Base-by-base conservation (phyloP, 2,329 filamentous ascomycete genomes). In the Exophiala sp. region DNA sequence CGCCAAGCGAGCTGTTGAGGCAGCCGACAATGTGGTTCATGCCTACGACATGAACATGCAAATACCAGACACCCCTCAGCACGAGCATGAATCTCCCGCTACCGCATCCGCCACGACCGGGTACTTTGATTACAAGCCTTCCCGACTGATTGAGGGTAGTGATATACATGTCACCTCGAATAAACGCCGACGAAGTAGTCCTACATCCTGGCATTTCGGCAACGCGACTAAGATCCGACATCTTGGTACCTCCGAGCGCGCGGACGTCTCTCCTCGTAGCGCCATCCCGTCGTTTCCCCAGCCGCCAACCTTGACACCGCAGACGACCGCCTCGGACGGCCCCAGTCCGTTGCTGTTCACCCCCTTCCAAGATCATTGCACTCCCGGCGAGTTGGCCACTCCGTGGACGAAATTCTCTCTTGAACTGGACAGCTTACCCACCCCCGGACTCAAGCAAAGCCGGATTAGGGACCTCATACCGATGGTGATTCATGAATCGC, bases 31-130 rank as follows among this genome's bases (percentile, higher is more conserved):
- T 58, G 82, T 87, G 14, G 83, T 87, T 8, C 82, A 86, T 65
- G 83, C 83, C 10, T 86, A 86, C 59, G 83, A 86, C 61, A 78
- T 86, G 66, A 83, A 86, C 61, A 84, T 86, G 81, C 79, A 83
- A 59, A 75, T 87, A 35, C 83, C 83, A n/a, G 80, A 83, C 55
- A 80, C 77, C 10, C 79, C 78, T 6, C 65, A 72, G 38, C 69
- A 70, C 13, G 68, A 70, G 7, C 64, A 64, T 35, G 66, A 69
- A 4, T 61, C 64, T 16, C 58, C 66, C 14, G 61, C 63, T 13
- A 56, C 60, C 8, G 55, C 60, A 7, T 61, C 60, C 29, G 55
- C 60, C 10, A 48, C 59, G 22, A 56, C 59, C 11, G 49, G 50
- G 8, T 49, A 59, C 19, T 60, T 61, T 34, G 68, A 71, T 34